Percentiles rank a stretch among this genome's conserved stretches.
Evolutionary conservation across 768 basidiomycete species (phyloP).

Genomic region (Pleurotus eryngii): DNA sequence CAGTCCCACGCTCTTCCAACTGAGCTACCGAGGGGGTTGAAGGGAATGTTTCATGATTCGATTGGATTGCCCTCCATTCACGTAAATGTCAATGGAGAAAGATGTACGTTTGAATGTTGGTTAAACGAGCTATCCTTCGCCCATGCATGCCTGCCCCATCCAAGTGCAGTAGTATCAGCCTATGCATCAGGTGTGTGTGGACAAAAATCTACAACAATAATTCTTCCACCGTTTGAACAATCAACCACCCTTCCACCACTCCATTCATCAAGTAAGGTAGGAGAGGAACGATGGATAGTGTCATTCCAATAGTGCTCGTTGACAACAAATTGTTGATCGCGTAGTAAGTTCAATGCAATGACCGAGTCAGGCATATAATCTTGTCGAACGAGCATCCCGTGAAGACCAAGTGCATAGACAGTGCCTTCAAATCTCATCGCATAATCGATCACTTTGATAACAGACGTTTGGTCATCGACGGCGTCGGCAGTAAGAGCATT

Average conservation of each 20-base stretch:
- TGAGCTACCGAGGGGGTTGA: slow-evolving; percentile 19
- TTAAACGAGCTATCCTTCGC: no score
- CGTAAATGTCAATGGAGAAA: no score
- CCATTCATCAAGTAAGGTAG: background rate
- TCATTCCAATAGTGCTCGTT: background rate
- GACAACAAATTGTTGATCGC: background rate
- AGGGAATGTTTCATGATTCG: no score
- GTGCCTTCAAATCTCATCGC: background rate
- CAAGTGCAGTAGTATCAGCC: no score
- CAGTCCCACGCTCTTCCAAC: slow-evolving; percentile 24
- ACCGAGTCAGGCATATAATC: background rate
- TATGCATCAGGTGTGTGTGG: no score
- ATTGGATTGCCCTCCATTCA: no score
- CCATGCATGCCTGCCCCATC: no score
- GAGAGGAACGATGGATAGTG: background rate
- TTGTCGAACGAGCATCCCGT: background rate
- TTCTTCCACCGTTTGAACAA: background rate
- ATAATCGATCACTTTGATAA: background rate
- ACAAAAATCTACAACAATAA: background rate
- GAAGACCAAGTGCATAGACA: background rate
- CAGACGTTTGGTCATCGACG: background rate
- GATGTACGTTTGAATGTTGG: no score
- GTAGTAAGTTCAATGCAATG: background rate
- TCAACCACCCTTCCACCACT: background rate
- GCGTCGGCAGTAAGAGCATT: background rate